Conservation (phyloP, 2,329 filamentous ascomycete genomes). For the Annulohypoxylon truncatum region DNA sequence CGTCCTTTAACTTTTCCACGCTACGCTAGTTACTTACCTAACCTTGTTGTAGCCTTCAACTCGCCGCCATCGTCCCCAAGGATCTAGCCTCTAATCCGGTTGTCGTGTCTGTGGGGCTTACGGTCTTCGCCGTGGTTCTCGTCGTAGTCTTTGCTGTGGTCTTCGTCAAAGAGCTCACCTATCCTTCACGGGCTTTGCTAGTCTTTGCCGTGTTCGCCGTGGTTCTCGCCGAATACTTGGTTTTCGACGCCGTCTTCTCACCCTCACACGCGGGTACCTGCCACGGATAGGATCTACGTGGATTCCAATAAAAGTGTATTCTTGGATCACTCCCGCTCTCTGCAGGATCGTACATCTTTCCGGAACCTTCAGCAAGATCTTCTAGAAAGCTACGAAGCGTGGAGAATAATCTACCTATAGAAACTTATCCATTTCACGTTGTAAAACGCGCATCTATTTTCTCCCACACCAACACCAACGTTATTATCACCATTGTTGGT, state of each 20-base stretch:
- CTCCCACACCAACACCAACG: background rate
- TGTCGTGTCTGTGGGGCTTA: background rate
- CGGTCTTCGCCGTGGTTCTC: background rate
- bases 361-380: background rate
- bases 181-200: background rate
- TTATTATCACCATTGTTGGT: conserved; percentile 4
- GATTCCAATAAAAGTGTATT: conserved; percentile 1
- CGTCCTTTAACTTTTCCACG: conserved; percentile 12
- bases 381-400: conserved; percentile 6
- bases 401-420: background rate
- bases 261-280: background rate
- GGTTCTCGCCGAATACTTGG: background rate
- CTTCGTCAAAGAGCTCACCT: background rate
- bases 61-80: background rate
- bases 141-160: background rate
- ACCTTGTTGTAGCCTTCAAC: background rate
- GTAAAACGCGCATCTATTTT: conserved; percentile 9
- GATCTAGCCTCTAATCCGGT: conserved; percentile 6
- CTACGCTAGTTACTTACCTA: background rate
- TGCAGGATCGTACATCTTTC: conserved; percentile 12
- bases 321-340: conserved; percentile 10
- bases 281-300: conserved; percentile 1
- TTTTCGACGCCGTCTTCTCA: background rate
- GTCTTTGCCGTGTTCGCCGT: background rate
- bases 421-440: background rate